These are phyloP conservation scores for Colletotrichum sp. DNA, from an alignment of 2,329 filamentous ascomycete genomes.

Conservation along the genomic window DNA sequence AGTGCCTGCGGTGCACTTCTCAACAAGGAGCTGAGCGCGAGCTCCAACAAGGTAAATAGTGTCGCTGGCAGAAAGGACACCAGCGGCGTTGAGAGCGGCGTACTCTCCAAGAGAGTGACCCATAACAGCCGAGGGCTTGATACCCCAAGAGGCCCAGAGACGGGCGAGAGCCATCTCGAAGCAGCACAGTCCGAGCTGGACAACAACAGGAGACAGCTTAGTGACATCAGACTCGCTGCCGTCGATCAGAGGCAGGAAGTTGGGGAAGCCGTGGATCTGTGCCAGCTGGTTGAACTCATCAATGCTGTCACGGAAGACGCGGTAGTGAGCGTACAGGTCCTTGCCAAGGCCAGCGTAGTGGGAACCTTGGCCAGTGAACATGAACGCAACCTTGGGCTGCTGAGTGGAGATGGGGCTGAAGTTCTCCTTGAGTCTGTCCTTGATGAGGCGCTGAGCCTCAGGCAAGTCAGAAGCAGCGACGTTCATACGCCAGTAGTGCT, in stretches of 20 bases:
- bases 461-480: conserved; percentile 45
- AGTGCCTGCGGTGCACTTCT: conserved; percentile 68
- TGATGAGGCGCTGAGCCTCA: conserved; percentile 48
- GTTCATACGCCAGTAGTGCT: conserved; percentile 47
- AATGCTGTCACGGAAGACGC: conserved; percentile 55
- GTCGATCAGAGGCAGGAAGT: conserved; percentile 55
- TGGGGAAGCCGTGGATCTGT: conserved; percentile 58
- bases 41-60: conserved; percentile 74
- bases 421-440: conserved; percentile 42
- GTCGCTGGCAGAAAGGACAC: conserved; percentile 73
- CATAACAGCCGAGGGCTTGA: conserved; percentile 59
- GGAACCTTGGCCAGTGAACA: conserved; percentile 63
- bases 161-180: conserved; percentile 63
- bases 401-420: conserved; percentile 47
- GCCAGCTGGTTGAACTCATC: conserved; percentile 62
- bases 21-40: conserved; percentile 68
- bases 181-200: conserved; percentile 59
- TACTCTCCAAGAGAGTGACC: conserved; percentile 76
- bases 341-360: conserved; percentile 57
- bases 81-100: conserved; percentile 72
- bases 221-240: conserved; percentile 44
- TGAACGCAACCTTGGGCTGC: conserved; percentile 54
- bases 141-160: conserved; percentile 62
- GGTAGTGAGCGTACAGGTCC: conserved; percentile 51
- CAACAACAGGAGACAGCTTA: conserved; percentile 52